Base-by-base conservation (phyloP, 139 green algal species). In the Limnomonas spitsbergensis region DNA sequence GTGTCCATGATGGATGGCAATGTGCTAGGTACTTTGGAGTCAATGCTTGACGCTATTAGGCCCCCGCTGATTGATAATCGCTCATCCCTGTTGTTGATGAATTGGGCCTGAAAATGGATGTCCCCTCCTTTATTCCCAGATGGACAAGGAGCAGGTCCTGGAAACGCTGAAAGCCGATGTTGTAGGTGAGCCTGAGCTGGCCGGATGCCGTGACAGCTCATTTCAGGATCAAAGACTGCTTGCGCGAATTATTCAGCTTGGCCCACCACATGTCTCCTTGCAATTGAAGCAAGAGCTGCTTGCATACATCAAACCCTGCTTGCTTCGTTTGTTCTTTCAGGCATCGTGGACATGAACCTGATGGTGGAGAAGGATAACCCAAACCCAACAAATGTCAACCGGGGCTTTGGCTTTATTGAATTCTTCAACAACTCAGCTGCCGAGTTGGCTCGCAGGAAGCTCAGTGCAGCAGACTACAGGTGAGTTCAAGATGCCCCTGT, bases 401-500 rank as follows among this genome's bases (percentile, higher is more conserved):
- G 94, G 2, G 94, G 94, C 76, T 98, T 97, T 82, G 89, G 82
- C 40, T 98, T 98, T 77, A 31, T 95, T 1, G 88, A 93, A 40
- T 97, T 97, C 78, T 96, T 97, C 88, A 98, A 98, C 84, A 80
- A 96, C 38, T 84, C 90, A 0, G 90, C 85, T 40, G 94, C 94
- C 2, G 81, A 90, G 14, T n/a, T 70, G 6, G 93, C 94, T 14
- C 89, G 92, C 40, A 77, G 80, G 1, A 75, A 80, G 2, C 79
- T 97, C 26, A 86, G 72, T 24, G 53, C 82, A 37, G 79, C 90
- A 6, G 83, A 88, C 54, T 94, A 92, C 81, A 90, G 80, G 84
- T 56, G 47, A 14, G 14, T 20, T 61, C 47, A n/a, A n/a, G n/a
- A n/a, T n/a, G n/a, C n/a, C n/a, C n/a, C n/a, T n/a, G n/a, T n/a